phyloP scores from a whole-genome alignment of 345 rosid species.

The Citrus australasica region DNA sequence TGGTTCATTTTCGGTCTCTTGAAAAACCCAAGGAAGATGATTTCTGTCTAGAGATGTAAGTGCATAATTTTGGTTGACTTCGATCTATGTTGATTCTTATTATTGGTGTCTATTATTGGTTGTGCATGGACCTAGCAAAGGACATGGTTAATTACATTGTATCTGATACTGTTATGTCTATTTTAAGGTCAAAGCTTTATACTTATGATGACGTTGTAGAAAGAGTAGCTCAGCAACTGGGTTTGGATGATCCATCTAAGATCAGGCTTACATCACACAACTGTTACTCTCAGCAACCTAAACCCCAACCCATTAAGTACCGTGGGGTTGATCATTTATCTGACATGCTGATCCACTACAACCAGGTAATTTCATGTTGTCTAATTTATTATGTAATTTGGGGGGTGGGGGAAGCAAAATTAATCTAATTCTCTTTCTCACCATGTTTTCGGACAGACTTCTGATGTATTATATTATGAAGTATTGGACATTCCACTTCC shows the following conservation, averaged over 20 bases:
- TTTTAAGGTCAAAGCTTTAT: slow-evolving; percentile 77
- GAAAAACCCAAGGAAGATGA: slow-evolving; percentile 90
- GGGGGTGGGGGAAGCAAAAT: background rate
- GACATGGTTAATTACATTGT: background rate
- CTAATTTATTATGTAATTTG: background rate
- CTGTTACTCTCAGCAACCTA: slow-evolving; percentile 74
- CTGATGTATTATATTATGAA: slow-evolving; percentile 93
- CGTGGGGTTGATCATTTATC: slow-evolving; percentile 72
- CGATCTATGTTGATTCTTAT: background rate
- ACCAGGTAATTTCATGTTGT: slow-evolving; percentile 52
- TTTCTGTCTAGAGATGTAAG: slow-evolving; percentile 92
- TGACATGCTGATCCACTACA: slow-evolving; percentile 89
- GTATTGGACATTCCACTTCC: slow-evolving; percentile 96
- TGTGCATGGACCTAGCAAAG: background rate
- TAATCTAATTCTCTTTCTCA: slow-evolving; percentile 13
- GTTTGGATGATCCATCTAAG: slow-evolving; percentile 69
- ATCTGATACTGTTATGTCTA: slow-evolving; percentile 10
- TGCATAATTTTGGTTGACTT: slow-evolving; percentile 10
- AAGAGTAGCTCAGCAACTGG: slow-evolving; percentile 57
- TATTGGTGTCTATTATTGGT: background rate
- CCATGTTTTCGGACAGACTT: slow-evolving; percentile 46
- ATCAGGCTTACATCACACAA: slow-evolving; percentile 74
- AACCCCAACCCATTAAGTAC: slow-evolving; percentile 71
- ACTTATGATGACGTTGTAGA: slow-evolving; percentile 94
- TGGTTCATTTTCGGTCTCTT: slow-evolving; percentile 82